These are phyloP conservation scores for Acer saccharum DNA, from an alignment of 345 rosid genomes.

Conservation along the genomic window DNA sequence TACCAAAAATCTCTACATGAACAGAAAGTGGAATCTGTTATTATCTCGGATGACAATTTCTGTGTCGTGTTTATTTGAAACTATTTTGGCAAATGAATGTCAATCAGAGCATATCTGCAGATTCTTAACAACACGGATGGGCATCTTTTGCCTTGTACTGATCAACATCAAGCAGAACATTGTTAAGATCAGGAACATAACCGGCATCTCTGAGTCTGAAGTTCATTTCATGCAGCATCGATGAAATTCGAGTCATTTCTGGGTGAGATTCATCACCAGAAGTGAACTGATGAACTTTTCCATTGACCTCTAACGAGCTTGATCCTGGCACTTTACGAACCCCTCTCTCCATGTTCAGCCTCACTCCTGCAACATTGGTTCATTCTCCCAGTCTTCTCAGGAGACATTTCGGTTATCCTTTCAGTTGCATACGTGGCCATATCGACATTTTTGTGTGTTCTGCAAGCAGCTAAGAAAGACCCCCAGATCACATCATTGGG, in stretches of 20 bases:
- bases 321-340: conserved; percentile 56
- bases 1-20: conserved; percentile 62
- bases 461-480: conserved; percentile 63
- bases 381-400: conserved; percentile 60
- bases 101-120: conserved; percentile 64
- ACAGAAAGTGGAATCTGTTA: conserved; percentile 61
- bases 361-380: conserved; percentile 54
- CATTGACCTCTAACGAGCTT: conserved; percentile 45
- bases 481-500: conserved; percentile 75
- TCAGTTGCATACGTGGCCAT: conserved; percentile 58
- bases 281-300: conserved; percentile 53
- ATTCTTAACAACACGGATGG: conserved; percentile 56
- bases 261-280: conserved; percentile 59
- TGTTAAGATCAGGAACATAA: conserved; percentile 53
- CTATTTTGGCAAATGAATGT: conserved; percentile 54
- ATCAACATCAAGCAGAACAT: conserved; percentile 59
- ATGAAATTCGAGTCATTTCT: conserved; percentile 42
- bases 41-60: conserved; percentile 58
- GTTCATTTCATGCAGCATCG: conserved; percentile 52
- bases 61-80: conserved; percentile 43
- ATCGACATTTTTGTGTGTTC: conserved; percentile 48
- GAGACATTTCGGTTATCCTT: conserved; percentile 38
- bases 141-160: conserved; percentile 36
- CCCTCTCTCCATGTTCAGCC: conserved; percentile 58
- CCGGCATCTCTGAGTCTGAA: conserved; percentile 43